phyloP scores from a whole-genome alignment of 2,329 filamentous ascomycete genomes.

The Epichloe sibirici region DNA sequence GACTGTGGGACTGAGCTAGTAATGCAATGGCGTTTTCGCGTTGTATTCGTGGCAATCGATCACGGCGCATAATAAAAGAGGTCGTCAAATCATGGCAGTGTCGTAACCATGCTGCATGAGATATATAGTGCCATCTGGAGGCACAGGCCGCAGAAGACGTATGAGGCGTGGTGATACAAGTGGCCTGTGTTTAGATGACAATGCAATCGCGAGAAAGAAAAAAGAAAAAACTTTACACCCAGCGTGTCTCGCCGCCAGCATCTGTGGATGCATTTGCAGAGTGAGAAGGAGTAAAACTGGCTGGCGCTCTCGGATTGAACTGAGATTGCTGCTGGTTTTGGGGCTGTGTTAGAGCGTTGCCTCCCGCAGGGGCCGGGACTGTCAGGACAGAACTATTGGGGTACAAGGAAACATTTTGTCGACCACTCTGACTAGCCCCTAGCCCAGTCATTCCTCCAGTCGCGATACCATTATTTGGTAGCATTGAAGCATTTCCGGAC shows the following conservation, averaged over 20 bases:
- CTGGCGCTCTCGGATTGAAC: slow-evolving; percentile 16
- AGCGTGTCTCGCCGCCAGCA: slow-evolving; percentile 22
- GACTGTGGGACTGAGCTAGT: slow-evolving; percentile 12
- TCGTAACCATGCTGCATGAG: slow-evolving; percentile 24
- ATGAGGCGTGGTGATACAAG: slow-evolving; percentile 17
- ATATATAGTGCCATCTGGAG: slow-evolving; percentile 13
- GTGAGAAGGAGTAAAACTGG: slow-evolving; percentile 15
- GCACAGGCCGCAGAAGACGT: slow-evolving; percentile 11
- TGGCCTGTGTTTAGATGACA: slow-evolving; percentile 14
- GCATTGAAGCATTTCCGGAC: slow-evolving; percentile 26
- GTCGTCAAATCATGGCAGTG: slow-evolving; percentile 29
- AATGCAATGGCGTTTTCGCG: slow-evolving; percentile 11
- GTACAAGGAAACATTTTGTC: slow-evolving; percentile 24
- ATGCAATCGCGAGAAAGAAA: slow-evolving; percentile 12
- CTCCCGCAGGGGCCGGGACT: slow-evolving; percentile 15
- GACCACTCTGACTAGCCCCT: slow-evolving; percentile 13
- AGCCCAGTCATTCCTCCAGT: slow-evolving; percentile 13
- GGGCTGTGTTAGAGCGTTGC: slow-evolving; percentile 17
- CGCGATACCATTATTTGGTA: slow-evolving; percentile 17
- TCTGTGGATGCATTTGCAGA: slow-evolving; percentile 15
- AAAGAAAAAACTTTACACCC: slow-evolving; percentile 22
- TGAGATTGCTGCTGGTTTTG: slow-evolving; percentile 12
- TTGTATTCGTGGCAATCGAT: slow-evolving; percentile 16
- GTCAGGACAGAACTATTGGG: slow-evolving; percentile 20
- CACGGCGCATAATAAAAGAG: slow-evolving; percentile 23